Evolutionary conservation across 1,284 basidiomycete genomes (phyloP).

Genomic region (Ceratorhiza oryzae-sativae): DNA sequence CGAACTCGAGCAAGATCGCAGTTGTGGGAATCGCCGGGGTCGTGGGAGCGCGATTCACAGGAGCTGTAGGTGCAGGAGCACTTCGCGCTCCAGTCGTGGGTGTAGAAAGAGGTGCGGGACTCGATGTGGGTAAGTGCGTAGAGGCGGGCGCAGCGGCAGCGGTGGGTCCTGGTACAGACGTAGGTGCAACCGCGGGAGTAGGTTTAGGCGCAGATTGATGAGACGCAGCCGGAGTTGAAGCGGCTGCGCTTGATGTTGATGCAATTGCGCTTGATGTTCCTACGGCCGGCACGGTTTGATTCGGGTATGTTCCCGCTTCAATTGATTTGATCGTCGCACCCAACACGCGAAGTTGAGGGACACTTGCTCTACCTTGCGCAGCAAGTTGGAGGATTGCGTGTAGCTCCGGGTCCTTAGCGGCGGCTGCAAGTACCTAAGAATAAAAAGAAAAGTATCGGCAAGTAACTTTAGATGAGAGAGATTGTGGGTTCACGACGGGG

Average conservation of each 20-base stretch:
- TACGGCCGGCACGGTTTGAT: not conserved
- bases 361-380: constrained; percentile 26
- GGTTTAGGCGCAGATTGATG: not conserved
- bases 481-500: not conserved
- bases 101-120: not conserved
- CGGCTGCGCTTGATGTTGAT: not conserved
- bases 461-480: not conserved
- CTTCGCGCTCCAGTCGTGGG: not conserved
- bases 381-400: constrained; percentile 21
- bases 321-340: constrained; percentile 26
- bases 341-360: constrained; percentile 29
- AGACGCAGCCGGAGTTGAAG: not conserved
- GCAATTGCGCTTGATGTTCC: not conserved
- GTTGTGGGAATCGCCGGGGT: constrained; percentile 31
- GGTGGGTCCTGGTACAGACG: not conserved
- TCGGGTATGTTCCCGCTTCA: constrained; percentile 36
- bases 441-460: not conserved
- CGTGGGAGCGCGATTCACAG: not conserved
- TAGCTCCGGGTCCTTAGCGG: constrained; percentile 38
- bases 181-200: not conserved
- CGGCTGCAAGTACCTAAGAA: constrained; percentile 35
- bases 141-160: not conserved
- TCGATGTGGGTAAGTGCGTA: not conserved
- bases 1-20: constrained; percentile 31
- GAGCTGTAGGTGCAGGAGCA: not conserved